phyloP scores from a whole-genome alignment of 2,329 filamentous ascomycete genomes.

The Venturiaceae sp. region DNA sequence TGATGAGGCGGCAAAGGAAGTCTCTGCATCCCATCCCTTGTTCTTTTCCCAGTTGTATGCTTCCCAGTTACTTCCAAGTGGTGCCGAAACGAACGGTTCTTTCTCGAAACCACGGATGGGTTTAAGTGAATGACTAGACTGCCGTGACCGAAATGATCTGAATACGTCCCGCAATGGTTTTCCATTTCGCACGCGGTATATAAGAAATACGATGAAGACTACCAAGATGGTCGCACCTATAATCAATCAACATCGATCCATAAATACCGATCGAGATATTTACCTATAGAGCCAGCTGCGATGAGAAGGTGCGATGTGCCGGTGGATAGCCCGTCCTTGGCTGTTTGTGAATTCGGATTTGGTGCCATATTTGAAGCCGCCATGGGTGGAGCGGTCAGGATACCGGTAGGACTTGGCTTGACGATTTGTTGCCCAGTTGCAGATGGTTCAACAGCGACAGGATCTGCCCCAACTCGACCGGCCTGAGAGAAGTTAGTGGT shows the following conservation, averaged over 20 bases:
- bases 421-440: neutral
- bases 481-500: neutral
- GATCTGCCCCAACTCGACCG: neutral
- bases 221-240: slow-evolving; percentile 28
- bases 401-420: neutral
- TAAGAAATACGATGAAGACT: slow-evolving; percentile 23
- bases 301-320: slow-evolving; percentile 29
- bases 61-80: neutral
- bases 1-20: neutral
- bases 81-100: neutral
- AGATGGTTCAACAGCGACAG: neutral
- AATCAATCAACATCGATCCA: neutral
- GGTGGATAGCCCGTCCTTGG: slow-evolving; percentile 20
- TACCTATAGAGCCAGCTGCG: slow-evolving; percentile 30
- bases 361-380: slow-evolving; percentile 10
- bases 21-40: slow-evolving; percentile 1
- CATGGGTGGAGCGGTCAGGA: slow-evolving; percentile 7
- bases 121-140: neutral
- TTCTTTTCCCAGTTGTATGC: neutral
- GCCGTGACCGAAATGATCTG: neutral
- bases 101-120: neutral
- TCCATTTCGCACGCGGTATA: slow-evolving; percentile 23
- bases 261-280: neutral
- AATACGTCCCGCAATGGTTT: neutral
- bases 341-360: slow-evolving; percentile 8